Percentiles rank a stretch among this genome's conserved stretches.
These are phyloP conservation scores for Hypholoma fasciculare DNA, from an alignment of 768 basidiomycete species.

Conservation along the genomic window DNA sequence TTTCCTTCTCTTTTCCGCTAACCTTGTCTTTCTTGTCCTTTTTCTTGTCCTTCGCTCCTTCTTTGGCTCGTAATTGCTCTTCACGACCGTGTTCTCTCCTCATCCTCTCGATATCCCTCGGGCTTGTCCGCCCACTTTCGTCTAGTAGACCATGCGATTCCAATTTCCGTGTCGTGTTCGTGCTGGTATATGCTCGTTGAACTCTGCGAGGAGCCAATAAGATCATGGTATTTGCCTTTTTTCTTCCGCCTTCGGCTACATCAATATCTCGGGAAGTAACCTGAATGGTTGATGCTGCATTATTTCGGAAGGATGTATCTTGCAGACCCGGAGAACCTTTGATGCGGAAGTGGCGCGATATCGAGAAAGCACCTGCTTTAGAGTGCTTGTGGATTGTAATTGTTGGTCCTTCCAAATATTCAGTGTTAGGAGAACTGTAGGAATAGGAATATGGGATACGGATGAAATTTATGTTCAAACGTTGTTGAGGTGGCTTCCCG, in stretches of 20 bases:
- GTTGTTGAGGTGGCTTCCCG: conserved; percentile 64
- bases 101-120: conserved; percentile 34
- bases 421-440: conserved; percentile 27
- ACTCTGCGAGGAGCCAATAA: conserved; percentile 73
- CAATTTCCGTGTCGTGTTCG: conserved; percentile 67
- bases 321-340: conserved; percentile 2
- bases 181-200: conserved; percentile 79
- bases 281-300: conserved; percentile 15
- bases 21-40: conserved; percentile 16
- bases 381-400: conserved; percentile 83
- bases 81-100: conserved; percentile 25
- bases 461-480: conserved; percentile 61
- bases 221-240: conserved; percentile 47
- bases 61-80: conserved; percentile 14
- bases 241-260: conserved; percentile 17
- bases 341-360: conserved; percentile 61
- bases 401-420: conserved; percentile 48
- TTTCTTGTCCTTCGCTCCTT: conserved; percentile 9
- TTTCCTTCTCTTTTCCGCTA: conserved; percentile 29
- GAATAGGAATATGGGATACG: conserved; percentile 44
- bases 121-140: conserved; percentile 34
- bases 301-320: conserved; percentile 4
- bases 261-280: conserved; percentile 24
- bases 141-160: conserved; percentile 68
- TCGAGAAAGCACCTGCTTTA: conserved; percentile 74